Conservation (phyloP, 2,329 filamentous ascomycete species). For the Paracorniculantispora psalliotae region DNA sequence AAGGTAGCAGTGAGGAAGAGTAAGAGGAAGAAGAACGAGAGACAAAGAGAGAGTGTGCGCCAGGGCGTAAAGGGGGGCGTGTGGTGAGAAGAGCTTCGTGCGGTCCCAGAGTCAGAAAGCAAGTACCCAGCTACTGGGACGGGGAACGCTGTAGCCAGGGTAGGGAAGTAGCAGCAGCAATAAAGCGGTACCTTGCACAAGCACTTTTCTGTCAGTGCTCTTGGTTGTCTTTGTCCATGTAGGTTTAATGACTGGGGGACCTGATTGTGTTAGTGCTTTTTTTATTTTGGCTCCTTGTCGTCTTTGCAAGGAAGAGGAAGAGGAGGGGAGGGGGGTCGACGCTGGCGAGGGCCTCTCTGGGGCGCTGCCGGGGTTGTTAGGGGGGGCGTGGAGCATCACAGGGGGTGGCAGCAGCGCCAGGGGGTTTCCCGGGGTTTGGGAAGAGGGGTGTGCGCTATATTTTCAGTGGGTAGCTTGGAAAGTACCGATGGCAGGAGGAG, state of each 20-base stretch:
- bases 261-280: slow-evolving; percentile 2
- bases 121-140: background rate
- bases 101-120: background rate
- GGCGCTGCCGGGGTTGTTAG: background rate
- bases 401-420: background rate
- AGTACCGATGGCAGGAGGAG: background rate
- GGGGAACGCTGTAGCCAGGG: background rate
- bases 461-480: background rate
- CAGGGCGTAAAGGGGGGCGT: background rate
- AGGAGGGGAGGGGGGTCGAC: background rate
- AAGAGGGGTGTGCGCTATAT: background rate
- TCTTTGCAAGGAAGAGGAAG: background rate
- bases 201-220: background rate
- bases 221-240: background rate
- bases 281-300: too few relatives aligned
- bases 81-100: background rate
- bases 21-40: background rate
- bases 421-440: background rate
- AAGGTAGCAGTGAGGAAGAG: too few relatives aligned
- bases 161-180: background rate
- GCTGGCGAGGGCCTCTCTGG: background rate
- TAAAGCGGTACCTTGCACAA: background rate
- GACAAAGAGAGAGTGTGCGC: background rate
- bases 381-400: too few relatives aligned
- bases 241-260: background rate